Base-by-base conservation (phyloP, 2,329 filamentous ascomycete species). In the Trichoderma sp. region DNA sequence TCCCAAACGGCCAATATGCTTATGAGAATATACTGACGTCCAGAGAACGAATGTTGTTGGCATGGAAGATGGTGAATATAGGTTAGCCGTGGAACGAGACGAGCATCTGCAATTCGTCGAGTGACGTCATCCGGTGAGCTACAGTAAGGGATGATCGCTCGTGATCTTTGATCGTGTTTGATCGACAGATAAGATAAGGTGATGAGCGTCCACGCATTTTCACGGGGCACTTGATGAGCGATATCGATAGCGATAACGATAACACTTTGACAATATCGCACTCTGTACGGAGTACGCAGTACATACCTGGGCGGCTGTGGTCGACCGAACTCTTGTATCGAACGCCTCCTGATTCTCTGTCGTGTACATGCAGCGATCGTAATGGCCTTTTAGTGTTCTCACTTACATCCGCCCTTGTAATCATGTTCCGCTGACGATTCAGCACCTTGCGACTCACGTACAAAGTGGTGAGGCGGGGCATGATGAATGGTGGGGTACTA, bases 121-220 rank as follows among this genome's bases (percentile, higher is more conserved):
- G 5, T 39, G 34, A 39, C 34, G 34, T 39, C 34, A 39, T 39
- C 9, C 3, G 12, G 5, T 14, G 34, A 14, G 4, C 34, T 4
- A 14, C 21, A 24, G 21, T 24, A 24, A 24, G 21, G 21, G 2
- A 24, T 24, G 3, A 24, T 24, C 21, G 21, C 21, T 41, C 14
- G 52, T 55, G 52, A 24, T 24, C n/a, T 57, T 15, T 55, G 52
- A 41, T 24, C 30, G 28, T 26, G 19, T 6, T 26, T 26, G 56
- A 59, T 59, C 56, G 44, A 10, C 56, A 41, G 56, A 59, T 59
- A 59, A 59, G 56, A 59, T 59, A 48, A 59, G 28, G 21, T 24
- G 3, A 24, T n/a, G n/a, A n/a, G n/a, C 15, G 14, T 9, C 56
- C 56, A 28, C 44, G 5, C 2, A n/a, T 7, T 48, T 48, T 60